Conservation (phyloP, 805 yeast genomes). For the Zygosaccharomyces kombuchaensis region DNA sequence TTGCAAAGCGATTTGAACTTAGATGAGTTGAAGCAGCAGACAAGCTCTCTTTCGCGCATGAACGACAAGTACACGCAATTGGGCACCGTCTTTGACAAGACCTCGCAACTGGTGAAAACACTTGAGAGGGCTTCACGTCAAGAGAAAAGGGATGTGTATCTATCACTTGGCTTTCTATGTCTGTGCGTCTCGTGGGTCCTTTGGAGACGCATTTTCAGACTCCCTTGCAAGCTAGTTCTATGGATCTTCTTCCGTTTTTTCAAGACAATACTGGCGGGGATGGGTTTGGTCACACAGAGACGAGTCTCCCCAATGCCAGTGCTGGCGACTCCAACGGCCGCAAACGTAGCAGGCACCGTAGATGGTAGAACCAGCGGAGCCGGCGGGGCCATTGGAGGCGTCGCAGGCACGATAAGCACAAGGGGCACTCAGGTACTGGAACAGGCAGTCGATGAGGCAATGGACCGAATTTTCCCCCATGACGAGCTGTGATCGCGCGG, state of each 20-base stretch:
- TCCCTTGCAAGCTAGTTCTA: conserved; percentile 29
- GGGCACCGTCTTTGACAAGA: conserved; percentile 27
- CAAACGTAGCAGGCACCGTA: not conserved
- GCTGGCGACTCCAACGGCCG: conserved; percentile 7
- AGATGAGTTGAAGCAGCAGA: conserved; percentile 33
- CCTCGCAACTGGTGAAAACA: conserved; percentile 30
- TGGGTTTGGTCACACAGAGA: conserved; percentile 24
- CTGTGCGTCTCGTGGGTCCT: conserved; percentile 33
- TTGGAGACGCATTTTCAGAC: conserved; percentile 35
- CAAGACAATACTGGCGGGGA: conserved; percentile 32
- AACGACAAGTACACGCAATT: conserved; percentile 33
- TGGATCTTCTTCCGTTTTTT: conserved; percentile 36
- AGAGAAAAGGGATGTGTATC: conserved; percentile 35
- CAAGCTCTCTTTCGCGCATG: conserved; percentile 25
- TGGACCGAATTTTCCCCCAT: conserved; percentile 24
- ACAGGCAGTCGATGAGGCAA: conserved; percentile 26
- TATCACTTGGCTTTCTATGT: conserved; percentile 28
- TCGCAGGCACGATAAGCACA: conserved; percentile 2
- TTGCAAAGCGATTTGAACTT: conserved; percentile 35
- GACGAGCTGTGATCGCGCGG: conserved; percentile 18
- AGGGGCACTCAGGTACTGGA: conserved; percentile 11
- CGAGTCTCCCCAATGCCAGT: conserved; percentile 3
- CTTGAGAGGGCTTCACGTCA: conserved; percentile 32
- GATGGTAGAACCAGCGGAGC: not conserved
- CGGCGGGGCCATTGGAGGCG: not conserved